Conservation (phyloP, 108 stramenopile genomes). For the Cylindrotheca closterium region DNA sequence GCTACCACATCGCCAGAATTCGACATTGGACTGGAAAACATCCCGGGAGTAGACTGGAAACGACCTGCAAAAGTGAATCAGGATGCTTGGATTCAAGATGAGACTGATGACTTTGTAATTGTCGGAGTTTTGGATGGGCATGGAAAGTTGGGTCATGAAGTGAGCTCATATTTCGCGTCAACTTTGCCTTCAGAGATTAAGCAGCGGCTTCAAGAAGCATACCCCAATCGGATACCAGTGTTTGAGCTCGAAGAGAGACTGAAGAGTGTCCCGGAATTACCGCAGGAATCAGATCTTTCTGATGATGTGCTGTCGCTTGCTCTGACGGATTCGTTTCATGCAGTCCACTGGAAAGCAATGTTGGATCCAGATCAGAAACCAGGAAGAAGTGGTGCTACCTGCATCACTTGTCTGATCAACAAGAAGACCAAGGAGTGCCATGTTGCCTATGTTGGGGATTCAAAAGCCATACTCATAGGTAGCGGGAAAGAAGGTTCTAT, state of each 20-base stretch:
- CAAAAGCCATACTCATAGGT: conserved; percentile 10
- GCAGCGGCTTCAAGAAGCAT: background rate
- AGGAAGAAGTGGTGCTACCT: conserved; percentile 27
- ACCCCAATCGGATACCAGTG: background rate
- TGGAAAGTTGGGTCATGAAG: conserved; percentile 18
- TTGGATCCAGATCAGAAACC: conserved; percentile 9
- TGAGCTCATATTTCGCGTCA: conserved; percentile 14
- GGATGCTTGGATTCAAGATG: conserved; percentile 16
- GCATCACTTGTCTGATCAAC: conserved; percentile 13
- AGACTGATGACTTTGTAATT: background rate
- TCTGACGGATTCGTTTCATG: conserved; percentile 23
- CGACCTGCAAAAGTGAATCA: conserved; percentile 35
- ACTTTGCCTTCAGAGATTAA: conserved; percentile 5
- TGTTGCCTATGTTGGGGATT: conserved; percentile 36
- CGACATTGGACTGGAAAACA: background rate
- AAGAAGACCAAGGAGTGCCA: background rate
- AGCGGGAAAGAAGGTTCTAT: conserved; percentile 2
- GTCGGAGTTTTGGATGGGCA: conserved; percentile 41
- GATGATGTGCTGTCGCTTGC: background rate
- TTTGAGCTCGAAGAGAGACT: background rate
- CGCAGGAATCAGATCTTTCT: background rate
- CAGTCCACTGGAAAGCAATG: conserved; percentile 21
- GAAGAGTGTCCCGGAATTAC: background rate
- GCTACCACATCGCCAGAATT: too few species aligned
- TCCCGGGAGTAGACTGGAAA: conserved; percentile 17